phyloP scores from a whole-genome alignment of 768 basidiomycete genomes.

The Pilatotrama ljubarskyi region DNA sequence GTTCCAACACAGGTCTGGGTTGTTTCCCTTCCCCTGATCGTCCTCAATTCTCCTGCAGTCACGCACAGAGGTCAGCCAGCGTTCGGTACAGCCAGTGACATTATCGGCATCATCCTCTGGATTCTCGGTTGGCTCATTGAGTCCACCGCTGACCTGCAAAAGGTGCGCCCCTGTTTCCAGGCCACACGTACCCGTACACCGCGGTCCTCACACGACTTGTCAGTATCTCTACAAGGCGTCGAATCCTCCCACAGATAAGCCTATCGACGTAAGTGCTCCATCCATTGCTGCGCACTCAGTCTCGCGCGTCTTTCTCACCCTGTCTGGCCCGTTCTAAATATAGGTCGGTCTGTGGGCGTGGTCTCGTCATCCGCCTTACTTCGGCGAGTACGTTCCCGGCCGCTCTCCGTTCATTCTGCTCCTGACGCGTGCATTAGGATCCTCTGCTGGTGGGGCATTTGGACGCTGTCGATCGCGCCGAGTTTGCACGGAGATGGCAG shows the following conservation, averaged over 20 bases:
- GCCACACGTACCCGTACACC: not conserved
- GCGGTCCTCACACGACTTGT: not conserved
- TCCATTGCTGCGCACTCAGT: not conserved
- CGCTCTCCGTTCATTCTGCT: slow-evolving; percentile 11
- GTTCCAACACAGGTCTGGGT: slow-evolving; percentile 47
- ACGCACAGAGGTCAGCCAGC: slow-evolving; percentile 54
- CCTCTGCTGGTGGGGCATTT: slow-evolving; percentile 67
- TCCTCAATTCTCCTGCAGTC: slow-evolving; percentile 68
- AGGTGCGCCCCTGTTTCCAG: slow-evolving; percentile 35
- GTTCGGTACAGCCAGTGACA: slow-evolving; percentile 64
- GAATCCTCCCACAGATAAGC: slow-evolving; percentile 49
- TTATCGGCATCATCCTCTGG: slow-evolving; percentile 64
- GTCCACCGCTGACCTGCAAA: slow-evolving; percentile 56
- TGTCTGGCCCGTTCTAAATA: not conserved
- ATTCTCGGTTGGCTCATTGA: slow-evolving; percentile 59
- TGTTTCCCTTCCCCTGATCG: slow-evolving; percentile 61
- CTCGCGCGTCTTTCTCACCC: not conserved
- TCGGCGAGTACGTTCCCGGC: slow-evolving; percentile 61
- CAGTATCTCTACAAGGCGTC: slow-evolving; percentile 55
- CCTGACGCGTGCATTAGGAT: slow-evolving; percentile 37
- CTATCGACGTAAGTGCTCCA: slow-evolving; percentile 41
- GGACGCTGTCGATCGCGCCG: slow-evolving; percentile 60
- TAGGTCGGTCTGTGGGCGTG: slow-evolving; percentile 55
- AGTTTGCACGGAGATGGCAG: slow-evolving; percentile 42
- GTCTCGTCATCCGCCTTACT: slow-evolving; percentile 70